These are phyloP conservation scores for Dactylellina leptospora DNA, from an alignment of 2,329 filamentous ascomycete species.

Conservation along the genomic window DNA sequence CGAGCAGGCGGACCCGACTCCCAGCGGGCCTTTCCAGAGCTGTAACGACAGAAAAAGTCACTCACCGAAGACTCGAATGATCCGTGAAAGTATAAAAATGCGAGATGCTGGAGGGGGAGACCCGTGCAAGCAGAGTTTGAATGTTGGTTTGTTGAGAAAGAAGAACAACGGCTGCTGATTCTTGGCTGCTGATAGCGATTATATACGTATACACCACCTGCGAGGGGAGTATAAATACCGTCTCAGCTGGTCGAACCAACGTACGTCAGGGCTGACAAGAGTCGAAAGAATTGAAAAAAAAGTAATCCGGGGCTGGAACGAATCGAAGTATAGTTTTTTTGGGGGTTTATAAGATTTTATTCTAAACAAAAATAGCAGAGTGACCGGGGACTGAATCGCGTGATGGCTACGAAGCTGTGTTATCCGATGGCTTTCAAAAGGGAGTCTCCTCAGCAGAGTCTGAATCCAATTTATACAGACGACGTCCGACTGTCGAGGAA, in stretches of 20 bases:
- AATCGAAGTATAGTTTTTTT: slow-evolving; percentile 36
- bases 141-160: slow-evolving; percentile 17
- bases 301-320: slow-evolving; percentile 30
- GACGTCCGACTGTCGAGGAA: no score
- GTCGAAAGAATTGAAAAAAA: slow-evolving; percentile 42
- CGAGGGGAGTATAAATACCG: no score
- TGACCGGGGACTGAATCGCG: slow-evolving; percentile 52
- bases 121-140: neutral
- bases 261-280: slow-evolving; percentile 24
- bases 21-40: slow-evolving; percentile 6
- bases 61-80: slow-evolving; percentile 6
- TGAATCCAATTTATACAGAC: no score
- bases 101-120: neutral
- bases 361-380: slow-evolving; percentile 7
- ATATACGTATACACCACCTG: slow-evolving; percentile 33
- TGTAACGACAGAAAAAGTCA: neutral
- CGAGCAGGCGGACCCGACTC: slow-evolving; percentile 20
- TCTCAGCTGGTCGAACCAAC: slow-evolving; percentile 16
- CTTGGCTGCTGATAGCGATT: slow-evolving; percentile 23
- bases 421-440: slow-evolving; percentile 52
- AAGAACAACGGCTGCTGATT: slow-evolving; percentile 12
- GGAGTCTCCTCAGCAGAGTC: slow-evolving; percentile 7
- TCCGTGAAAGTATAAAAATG: slow-evolving; percentile 12
- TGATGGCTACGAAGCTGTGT: slow-evolving; percentile 36
- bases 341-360: slow-evolving; percentile 7